Conservation (phyloP, 2,329 filamentous ascomycete species). For the Penicillium sumatraense region DNA sequence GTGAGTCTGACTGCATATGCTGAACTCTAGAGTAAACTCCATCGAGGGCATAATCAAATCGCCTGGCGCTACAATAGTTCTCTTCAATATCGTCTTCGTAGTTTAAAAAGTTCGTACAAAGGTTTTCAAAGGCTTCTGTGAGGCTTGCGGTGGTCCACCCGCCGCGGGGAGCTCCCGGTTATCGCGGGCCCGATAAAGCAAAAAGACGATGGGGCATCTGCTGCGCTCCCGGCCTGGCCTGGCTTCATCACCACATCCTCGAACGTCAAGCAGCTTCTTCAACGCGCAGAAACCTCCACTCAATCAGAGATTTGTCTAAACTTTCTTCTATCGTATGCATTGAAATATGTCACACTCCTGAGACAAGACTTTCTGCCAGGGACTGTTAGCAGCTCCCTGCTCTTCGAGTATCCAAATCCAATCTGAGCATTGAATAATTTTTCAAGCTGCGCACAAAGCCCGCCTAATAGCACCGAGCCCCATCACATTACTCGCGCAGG, state of each 20-base stretch:
- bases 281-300: background rate
- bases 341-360: background rate
- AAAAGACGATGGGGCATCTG: no score
- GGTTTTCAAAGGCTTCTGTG: no score
- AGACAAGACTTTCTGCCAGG: conserved; percentile 3
- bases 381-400: conserved; percentile 5
- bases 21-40: no score
- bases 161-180: conserved; percentile 4
- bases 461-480: background rate
- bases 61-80: no score
- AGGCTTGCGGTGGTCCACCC: background rate
- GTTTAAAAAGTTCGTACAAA: no score
- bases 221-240: no score
- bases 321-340: background rate
- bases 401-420: no score
- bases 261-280: background rate
- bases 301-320: background rate
- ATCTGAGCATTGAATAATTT: background rate
- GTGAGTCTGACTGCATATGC: no score
- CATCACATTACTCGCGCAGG: background rate
- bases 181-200: conserved; percentile 14
- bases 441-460: conserved; percentile 1
- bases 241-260: background rate
- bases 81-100: no score
- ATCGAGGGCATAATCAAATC: no score